Base-by-base conservation (phyloP, 345 rosid species). In the Zanthoxylum bungeanum region DNA sequence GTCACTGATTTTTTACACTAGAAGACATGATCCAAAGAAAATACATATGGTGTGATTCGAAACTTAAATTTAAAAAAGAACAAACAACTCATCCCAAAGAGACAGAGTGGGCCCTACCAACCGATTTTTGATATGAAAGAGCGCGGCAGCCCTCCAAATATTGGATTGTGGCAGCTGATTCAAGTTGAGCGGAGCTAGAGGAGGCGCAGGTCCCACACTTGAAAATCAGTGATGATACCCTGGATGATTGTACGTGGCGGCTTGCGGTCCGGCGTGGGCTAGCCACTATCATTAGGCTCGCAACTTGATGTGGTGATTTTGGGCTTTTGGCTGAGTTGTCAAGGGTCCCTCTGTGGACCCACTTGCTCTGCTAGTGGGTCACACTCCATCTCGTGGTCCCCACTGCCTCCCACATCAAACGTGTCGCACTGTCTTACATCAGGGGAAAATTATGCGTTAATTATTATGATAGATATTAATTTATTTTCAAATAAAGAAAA, bases 231-330 rank as follows among this genome's bases (percentile, higher is more conserved):
- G 22, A 66, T 72, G 73, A 77, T 68, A 37, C 65, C 63, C 39
- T 22, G 37, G 12, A 21, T 42, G 42, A 70, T 79, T 66, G 90
- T 76, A 71, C 71, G 70, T 74, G 82, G 89, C 89, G 89, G 91
- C 86, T 85, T 68, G 55, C 75, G 83, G 91, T 87, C 85, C 73
- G 91, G 83, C 85, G 81, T 85, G 86, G 84, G 83, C 86, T 78
- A 85, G 83, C 89, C 84, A 69, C 72, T 69, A 85, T 85, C 80
- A 83, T 87, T 81, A 68, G 71, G 84, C 85, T 80, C 76, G 73
- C 91, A 83, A 80, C 75, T 80, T 85, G 75, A 46, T 63, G 78
- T 28, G 52, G 73, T 51, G 39, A 52, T 44, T 68, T 46, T 24
- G 49, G 53, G 53, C 50, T 36, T 53, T 64, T 22, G 24, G 85